Evolutionary conservation across 2,329 filamentous ascomycete genomes (phyloP).

Genomic region (Rosellinia necatrix): DNA sequence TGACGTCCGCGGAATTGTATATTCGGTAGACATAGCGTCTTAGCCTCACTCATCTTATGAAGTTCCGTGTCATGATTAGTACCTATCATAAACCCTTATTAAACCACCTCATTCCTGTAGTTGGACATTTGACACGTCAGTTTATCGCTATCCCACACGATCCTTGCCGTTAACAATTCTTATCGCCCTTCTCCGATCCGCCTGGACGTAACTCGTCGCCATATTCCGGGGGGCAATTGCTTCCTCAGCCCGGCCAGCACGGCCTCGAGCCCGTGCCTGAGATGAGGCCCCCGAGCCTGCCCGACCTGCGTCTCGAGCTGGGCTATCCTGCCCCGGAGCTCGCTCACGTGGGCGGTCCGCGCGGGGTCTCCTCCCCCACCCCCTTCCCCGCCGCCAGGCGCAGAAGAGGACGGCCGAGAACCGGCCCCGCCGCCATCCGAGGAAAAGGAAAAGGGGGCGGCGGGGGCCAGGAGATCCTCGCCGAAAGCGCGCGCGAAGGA

Average conservation of each 20-base stretch:
- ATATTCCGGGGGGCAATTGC: conserved; percentile 29
- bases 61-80: neutral
- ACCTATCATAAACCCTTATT: too few relatives aligned
- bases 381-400: conserved; percentile 27
- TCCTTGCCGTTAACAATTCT: too few relatives aligned
- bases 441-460: conserved; percentile 35
- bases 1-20: conserved; percentile 1
- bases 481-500: conserved; percentile 57
- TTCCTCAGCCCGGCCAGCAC: conserved; percentile 36
- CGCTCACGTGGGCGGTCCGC: conserved; percentile 23
- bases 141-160: too few relatives aligned
- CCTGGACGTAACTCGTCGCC: neutral
- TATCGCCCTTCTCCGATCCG: too few relatives aligned
- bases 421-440: conserved; percentile 14
- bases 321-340: conserved; percentile 38
- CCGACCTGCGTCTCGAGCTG: conserved; percentile 35
- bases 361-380: conserved; percentile 24
- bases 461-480: conserved; percentile 37
- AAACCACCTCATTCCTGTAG: too few relatives aligned
- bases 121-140: too few relatives aligned
- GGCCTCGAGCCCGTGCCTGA: conserved; percentile 35
- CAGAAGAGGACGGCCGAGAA: conserved; percentile 5
- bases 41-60: neutral
- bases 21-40: neutral
- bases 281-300: conserved; percentile 35